These are phyloP conservation scores for Neofusicoccum parvum DNA, from an alignment of 2,329 filamentous ascomycete genomes.

Conservation along the genomic window DNA sequence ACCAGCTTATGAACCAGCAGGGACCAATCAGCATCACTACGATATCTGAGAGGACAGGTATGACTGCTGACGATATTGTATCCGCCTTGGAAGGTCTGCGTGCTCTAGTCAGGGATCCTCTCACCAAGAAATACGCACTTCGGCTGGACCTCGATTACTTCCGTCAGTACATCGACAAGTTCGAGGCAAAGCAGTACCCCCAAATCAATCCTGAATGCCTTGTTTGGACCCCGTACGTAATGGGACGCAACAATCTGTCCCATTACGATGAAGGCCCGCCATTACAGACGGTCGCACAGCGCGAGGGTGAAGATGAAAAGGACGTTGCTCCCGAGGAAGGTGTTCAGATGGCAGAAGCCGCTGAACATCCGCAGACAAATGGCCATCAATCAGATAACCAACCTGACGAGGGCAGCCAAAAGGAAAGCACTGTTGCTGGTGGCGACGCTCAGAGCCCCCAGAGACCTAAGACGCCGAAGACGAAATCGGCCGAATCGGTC, in stretches of 20 bases:
- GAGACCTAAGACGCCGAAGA: slow-evolving; percentile 8
- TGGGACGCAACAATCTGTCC: slow-evolving; percentile 81
- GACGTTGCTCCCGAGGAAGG: slow-evolving; percentile 47
- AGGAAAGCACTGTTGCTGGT: background rate
- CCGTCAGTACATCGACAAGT: slow-evolving; percentile 82
- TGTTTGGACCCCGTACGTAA: slow-evolving; percentile 95
- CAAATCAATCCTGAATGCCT: slow-evolving; percentile 78
- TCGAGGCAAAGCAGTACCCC: slow-evolving; percentile 86
- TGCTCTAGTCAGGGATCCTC: slow-evolving; percentile 84
- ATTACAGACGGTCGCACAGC: slow-evolving; percentile 82
- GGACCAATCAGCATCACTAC: slow-evolving; percentile 58
- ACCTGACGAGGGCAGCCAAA: background rate
- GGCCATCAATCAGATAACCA: slow-evolving; percentile 12
- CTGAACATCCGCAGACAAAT: slow-evolving; percentile 1
- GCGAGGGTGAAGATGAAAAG: slow-evolving; percentile 67
- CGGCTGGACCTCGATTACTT: slow-evolving; percentile 85
- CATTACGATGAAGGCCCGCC: slow-evolving; percentile 82
- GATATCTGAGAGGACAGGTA: slow-evolving; percentile 86
- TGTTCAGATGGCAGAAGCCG: slow-evolving; percentile 38
- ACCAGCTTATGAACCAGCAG: slow-evolving; percentile 71
- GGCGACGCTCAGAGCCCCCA: slow-evolving; percentile 2
- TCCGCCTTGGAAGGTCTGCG: slow-evolving; percentile 89
- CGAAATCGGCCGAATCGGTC: background rate
- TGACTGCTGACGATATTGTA: slow-evolving; percentile 95
- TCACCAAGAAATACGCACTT: slow-evolving; percentile 86